These are phyloP conservation scores for Pleurotus citrinopileatus DNA, from an alignment of 768 basidiomycete genomes.

Conservation along the genomic window DNA sequence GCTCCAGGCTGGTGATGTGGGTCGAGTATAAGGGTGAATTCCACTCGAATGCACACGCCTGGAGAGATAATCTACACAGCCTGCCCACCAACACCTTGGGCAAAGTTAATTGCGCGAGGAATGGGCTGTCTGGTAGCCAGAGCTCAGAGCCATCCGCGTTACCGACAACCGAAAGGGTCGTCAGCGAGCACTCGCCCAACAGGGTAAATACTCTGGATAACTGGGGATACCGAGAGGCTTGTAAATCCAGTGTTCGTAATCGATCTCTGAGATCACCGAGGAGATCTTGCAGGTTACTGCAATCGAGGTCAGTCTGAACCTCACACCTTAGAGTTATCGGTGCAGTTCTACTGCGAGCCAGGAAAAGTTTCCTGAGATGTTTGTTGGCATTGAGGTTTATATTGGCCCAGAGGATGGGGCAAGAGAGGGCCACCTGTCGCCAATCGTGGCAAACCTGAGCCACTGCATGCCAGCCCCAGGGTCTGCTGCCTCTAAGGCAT, in stretches of 20 bases:
- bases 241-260: neutral
- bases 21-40: neutral
- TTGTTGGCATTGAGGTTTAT: neutral
- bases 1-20: neutral
- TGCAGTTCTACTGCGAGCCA: neutral
- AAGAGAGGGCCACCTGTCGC: neutral
- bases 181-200: neutral
- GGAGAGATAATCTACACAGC: neutral
- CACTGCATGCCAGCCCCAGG: neutral
- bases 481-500: too few species aligned
- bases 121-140: slow-evolving; percentile 6
- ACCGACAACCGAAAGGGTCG: neutral
- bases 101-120: neutral
- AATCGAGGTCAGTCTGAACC: neutral
- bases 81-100: neutral
- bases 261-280: neutral
- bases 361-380: neutral
- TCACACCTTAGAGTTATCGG: neutral
- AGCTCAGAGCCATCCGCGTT: neutral
- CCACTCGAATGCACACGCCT: neutral
- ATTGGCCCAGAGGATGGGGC: neutral
- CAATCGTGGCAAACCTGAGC: slow-evolving; percentile 3
- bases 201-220: neutral
- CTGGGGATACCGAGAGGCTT: neutral
- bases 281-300: neutral